Conservation (phyloP, 2,329 filamentous ascomycete species). For the Aspergillus eucalypticola region DNA sequence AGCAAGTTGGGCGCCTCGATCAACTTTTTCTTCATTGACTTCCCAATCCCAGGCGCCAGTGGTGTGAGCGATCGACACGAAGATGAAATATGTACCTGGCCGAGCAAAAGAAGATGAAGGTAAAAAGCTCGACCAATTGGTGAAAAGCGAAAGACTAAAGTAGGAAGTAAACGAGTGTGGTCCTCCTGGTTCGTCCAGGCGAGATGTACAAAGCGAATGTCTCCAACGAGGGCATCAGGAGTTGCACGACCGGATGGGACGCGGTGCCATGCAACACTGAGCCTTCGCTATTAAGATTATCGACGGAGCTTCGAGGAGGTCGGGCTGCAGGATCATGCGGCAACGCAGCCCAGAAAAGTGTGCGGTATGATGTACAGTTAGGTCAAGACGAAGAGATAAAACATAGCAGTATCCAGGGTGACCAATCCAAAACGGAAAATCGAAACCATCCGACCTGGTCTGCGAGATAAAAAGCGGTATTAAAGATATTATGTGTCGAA, state of each 20-base stretch:
- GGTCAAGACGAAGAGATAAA: constrained; percentile 20
- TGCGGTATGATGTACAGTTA: constrained; percentile 39
- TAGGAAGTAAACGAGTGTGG: constrained; percentile 31
- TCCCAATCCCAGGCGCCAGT: constrained; percentile 37
- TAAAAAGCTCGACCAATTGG: constrained; percentile 31
- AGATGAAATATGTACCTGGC: constrained; percentile 36
- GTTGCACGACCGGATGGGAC: not conserved
- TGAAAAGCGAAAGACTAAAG: constrained; percentile 38
- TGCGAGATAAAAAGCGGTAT: constrained; percentile 29
- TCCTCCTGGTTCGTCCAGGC: constrained; percentile 19
- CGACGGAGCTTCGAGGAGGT: constrained; percentile 30
- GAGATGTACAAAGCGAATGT: constrained; percentile 41
- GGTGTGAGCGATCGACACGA: constrained; percentile 44
- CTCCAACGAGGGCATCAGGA: constrained; percentile 28
- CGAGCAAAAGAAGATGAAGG: constrained; percentile 31
- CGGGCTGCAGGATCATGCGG: constrained; percentile 15
- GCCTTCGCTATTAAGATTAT: constrained; percentile 45
- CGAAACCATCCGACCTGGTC: constrained; percentile 17
- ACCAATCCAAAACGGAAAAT: constrained; percentile 20
- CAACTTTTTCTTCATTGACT: constrained; percentile 30
- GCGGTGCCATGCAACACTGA: constrained; percentile 2
- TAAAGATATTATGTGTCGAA: constrained; percentile 43
- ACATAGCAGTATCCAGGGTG: constrained; percentile 18
- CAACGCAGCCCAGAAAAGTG: constrained; percentile 20
- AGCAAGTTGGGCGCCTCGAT: constrained; percentile 30